Conservation (phyloP, 2,329 filamentous ascomycete genomes). For the Alternaria angustiovoidea region DNA sequence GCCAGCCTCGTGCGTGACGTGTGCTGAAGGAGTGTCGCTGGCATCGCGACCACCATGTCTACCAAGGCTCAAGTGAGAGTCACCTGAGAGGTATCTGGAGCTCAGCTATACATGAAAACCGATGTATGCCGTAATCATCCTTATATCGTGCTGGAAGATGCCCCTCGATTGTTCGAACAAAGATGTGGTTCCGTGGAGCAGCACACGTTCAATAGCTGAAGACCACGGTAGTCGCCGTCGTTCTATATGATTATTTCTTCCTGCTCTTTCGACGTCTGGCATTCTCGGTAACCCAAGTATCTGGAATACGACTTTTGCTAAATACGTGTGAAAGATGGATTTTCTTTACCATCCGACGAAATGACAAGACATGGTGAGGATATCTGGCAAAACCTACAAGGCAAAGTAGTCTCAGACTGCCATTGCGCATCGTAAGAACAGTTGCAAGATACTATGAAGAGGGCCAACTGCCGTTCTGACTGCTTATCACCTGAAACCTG, state of each 20-base stretch:
- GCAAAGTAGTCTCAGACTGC: neutral
- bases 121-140: neutral
- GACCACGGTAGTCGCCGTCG: neutral
- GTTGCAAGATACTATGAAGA: no score
- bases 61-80: neutral
- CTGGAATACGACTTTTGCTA: neutral
- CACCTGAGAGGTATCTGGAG: neutral
- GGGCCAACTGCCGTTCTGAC: no score
- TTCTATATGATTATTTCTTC: accelerated
- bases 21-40: neutral
- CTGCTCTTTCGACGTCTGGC: neutral
- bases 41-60: neutral
- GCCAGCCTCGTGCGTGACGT: neutral
- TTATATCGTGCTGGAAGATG: neutral
- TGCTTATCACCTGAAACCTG: neutral
- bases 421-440: neutral
- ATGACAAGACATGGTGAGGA: neutral
- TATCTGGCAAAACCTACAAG: neutral
- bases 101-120: neutral
- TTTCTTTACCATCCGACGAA: neutral
- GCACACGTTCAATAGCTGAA: neutral
- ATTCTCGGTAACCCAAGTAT: neutral
- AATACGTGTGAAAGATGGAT: neutral
- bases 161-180: neutral
- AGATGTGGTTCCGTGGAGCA: neutral